A percentile compares a stretch with the other conserved stretches of the same genome.
phyloP scores from a whole-genome alignment of 1,284 basidiomycete species.

The Puccinia coronata region DNA sequence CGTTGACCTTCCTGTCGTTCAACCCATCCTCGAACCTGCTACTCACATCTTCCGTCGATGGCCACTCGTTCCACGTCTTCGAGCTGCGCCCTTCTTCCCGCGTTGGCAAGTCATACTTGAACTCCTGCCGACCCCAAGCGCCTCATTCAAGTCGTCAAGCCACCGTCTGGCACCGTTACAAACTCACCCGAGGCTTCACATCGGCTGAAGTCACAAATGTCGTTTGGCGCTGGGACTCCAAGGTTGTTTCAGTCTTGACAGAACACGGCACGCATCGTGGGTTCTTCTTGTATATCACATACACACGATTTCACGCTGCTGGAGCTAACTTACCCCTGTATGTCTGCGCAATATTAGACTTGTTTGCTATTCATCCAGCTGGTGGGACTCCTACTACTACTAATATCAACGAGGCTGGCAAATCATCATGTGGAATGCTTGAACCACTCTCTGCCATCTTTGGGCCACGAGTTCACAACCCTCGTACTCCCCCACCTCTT shows the following conservation, averaged over 20 bases:
- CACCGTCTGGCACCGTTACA: constrained; percentile 48
- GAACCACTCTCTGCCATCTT: constrained; percentile 27
- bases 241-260: constrained; percentile 39
- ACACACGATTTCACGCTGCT: constrained; percentile 1
- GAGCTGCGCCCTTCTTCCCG: constrained; percentile 33
- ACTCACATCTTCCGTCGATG: constrained; percentile 41
- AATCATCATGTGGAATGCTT: neutral
- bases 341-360: neutral
- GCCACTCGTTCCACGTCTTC: constrained; percentile 45
- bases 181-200: constrained; percentile 39
- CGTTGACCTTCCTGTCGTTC: constrained; percentile 33
- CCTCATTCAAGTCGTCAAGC: constrained; percentile 11
- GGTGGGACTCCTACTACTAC: constrained; percentile 14
- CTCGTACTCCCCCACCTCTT: constrained; percentile 20
- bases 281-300: neutral
- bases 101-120: constrained; percentile 31
- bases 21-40: constrained; percentile 41
- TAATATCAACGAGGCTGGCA: neutral
- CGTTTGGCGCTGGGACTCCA: constrained; percentile 45
- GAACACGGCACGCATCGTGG: constrained; percentile 46
- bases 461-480: constrained; percentile 23
- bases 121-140: neutral
- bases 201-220: constrained; percentile 38
- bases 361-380: constrained; percentile 48
- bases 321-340: neutral